Conservation (phyloP, 176 grass and related monocot species). For the Raddia distichophylla region DNA sequence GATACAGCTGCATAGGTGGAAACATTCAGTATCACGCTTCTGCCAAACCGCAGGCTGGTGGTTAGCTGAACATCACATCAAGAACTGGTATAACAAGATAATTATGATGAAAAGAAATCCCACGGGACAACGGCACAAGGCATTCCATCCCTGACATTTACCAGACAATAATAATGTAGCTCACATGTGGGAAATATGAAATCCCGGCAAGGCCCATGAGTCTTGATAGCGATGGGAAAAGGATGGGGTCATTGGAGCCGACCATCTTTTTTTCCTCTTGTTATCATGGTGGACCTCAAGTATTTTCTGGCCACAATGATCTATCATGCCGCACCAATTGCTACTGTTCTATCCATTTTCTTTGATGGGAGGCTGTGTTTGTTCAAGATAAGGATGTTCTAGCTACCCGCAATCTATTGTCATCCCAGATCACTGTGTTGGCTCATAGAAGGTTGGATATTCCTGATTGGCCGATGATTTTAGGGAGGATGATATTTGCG, state of each 20-base stretch:
- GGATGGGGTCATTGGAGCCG: not conserved
- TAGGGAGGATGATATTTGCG: not conserved
- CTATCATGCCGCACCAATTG: not conserved
- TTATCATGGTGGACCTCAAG: not conserved
- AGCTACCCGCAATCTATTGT: slow-evolving; percentile 11
- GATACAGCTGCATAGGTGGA: not conserved
- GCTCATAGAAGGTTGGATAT: not conserved
- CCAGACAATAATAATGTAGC: not conserved
- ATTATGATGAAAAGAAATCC: not conserved
- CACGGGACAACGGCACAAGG: not conserved
- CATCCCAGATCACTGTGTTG: not conserved
- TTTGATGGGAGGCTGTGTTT: not conserved
- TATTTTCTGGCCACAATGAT: slow-evolving; percentile 24
- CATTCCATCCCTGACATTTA: slow-evolving; percentile 1
- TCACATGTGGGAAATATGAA: not conserved
- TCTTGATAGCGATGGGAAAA: not conserved
- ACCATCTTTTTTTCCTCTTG: not conserved
- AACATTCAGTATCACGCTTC: not conserved
- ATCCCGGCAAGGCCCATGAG: not conserved
- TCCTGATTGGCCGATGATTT: slow-evolving; percentile 23
- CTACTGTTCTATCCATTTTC: not conserved
- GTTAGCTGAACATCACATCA: slow-evolving; percentile 40
- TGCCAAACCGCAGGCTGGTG: not conserved
- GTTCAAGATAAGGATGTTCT: slow-evolving; percentile 34
- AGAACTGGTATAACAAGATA: not conserved